Evolutionary conservation across 495 filamentous ascomycete species (phyloP).

Genomic region (Filosporella fistucella): DNA sequence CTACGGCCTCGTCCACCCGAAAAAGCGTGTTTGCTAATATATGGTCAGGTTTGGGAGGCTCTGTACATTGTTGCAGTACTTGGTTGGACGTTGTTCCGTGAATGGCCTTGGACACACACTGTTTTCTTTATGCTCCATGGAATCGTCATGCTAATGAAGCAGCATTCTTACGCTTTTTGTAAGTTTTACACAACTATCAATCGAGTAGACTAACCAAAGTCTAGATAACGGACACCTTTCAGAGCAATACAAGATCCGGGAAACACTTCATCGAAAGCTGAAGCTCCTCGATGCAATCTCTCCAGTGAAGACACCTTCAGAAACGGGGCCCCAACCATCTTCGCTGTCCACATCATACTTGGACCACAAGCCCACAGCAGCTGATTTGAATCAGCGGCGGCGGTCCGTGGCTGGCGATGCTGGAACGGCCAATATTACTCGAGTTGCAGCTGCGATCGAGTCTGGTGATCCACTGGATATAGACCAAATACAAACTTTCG

Average conservation of each 20-base stretch:
- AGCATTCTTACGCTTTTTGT: slow-evolving; percentile 68
- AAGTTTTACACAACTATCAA: neutral
- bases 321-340: slow-evolving; percentile 27
- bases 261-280: slow-evolving; percentile 35
- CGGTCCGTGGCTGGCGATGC: slow-evolving; percentile 31
- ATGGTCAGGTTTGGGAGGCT: slow-evolving; percentile 53
- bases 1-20: neutral
- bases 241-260: slow-evolving; percentile 45
- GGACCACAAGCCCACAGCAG: slow-evolving; percentile 30
- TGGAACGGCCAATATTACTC: slow-evolving; percentile 40
- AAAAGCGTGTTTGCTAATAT: neutral
- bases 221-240: slow-evolving; percentile 65
- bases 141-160: slow-evolving; percentile 73
- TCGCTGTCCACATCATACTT: slow-evolving; percentile 34
- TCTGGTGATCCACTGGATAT: slow-evolving; percentile 49
- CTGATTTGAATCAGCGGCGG: slow-evolving; percentile 37
- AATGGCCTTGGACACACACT: slow-evolving; percentile 74
- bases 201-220: neutral
- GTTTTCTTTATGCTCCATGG: slow-evolving; percentile 70
- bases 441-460: slow-evolving; percentile 50
- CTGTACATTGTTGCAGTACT: slow-evolving; percentile 53
- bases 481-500: slow-evolving; percentile 55
- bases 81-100: slow-evolving; percentile 55
- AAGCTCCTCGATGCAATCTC: slow-evolving; percentile 33
- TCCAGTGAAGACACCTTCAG: slow-evolving; percentile 29